Base-by-base conservation (phyloP, 169 alveolate species). In the Sarcocystis neurona region DNA sequence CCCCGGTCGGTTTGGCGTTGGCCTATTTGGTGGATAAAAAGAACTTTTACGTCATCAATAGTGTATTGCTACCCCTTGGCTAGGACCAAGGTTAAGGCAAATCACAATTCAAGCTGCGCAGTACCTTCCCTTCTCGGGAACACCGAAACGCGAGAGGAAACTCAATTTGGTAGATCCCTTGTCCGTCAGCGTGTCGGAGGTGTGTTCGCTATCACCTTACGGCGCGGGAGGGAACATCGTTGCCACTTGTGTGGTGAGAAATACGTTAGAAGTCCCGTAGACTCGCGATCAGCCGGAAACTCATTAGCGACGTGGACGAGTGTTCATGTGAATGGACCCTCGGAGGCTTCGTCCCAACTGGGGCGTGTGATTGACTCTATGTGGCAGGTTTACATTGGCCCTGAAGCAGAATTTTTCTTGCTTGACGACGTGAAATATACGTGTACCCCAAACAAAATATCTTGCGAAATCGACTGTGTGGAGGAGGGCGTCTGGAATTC, bases 351-450 rank as follows among this genome's bases (percentile, higher is more conserved):
- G 80, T 4, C n/a, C 18, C 56, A 30, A 27, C 15, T 10, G 20
- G 85, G 12, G 84, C 30, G 10, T 37, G 2, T 10, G 2, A 27
- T n/a, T 5, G 2, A 20, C 10, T 30, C 34, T 77, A 77, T 4
- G 60, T 37, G 10, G 39, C 79, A 88, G 92, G 82, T 56, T 6
- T 77, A 43, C 87, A 75, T 95, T 48, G 97, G 97, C 4, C 94
- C 94, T 27, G 97, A 95, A 82, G 85, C 94, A 60, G 97, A 95
- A 75, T 93, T 95, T 74, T 95, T 94, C 91, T 85, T 94, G 37
- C 95, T 94, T 75, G 96, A 95, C 87, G 85, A 91, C 60, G 95
- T 92, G 20, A 80, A 90, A 77, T 94, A 89, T 84, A 70, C 68
- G 30, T 79, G 70, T 37, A 91, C 88, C 68, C 94, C 92, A 47